Conservation (phyloP, 148 eudicot species). For the Rhododendron ferrugineum region DNA sequence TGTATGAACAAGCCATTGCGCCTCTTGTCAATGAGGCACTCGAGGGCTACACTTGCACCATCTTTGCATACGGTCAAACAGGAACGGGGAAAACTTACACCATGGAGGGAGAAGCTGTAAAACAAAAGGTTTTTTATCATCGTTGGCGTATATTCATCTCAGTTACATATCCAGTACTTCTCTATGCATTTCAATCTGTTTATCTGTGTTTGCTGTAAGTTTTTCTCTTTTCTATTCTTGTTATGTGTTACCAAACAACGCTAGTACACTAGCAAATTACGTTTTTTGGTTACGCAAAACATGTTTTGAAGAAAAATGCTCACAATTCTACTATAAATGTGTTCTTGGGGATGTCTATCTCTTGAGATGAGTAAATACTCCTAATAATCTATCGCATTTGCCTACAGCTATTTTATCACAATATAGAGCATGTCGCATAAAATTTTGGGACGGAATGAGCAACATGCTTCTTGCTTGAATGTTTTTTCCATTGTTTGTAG, state of each 20-base stretch:
- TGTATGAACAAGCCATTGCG: slow-evolving; percentile 23
- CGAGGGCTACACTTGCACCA: slow-evolving; percentile 34
- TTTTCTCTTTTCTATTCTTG: neutral
- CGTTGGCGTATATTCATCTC: neutral
- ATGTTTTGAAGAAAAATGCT: neutral
- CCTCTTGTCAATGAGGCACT: slow-evolving; percentile 32
- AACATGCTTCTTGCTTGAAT: neutral
- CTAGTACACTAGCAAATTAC: neutral
- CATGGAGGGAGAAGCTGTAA: slow-evolving; percentile 33
- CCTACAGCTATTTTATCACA: neutral
- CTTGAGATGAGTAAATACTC: too few relatives aligned
- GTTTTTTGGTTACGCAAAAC: neutral
- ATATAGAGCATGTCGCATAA: neutral
- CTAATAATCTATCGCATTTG: too few relatives aligned
- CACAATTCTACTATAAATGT: neutral
- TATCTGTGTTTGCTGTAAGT: neutral
- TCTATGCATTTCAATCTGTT: neutral
- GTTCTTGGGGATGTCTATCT: too few relatives aligned
- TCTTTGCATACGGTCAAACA: slow-evolving; percentile 34
- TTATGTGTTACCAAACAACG: neutral
- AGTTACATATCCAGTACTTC: neutral
- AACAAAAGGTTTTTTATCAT: slow-evolving; percentile 10
- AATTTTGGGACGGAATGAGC: too few relatives aligned
- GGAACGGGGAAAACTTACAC: slow-evolving; percentile 43
- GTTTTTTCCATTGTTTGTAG: slow-evolving; percentile 15